Evolutionary conservation across 768 basidiomycete species (phyloP).

Genomic region (Termitomyces titanicus): DNA sequence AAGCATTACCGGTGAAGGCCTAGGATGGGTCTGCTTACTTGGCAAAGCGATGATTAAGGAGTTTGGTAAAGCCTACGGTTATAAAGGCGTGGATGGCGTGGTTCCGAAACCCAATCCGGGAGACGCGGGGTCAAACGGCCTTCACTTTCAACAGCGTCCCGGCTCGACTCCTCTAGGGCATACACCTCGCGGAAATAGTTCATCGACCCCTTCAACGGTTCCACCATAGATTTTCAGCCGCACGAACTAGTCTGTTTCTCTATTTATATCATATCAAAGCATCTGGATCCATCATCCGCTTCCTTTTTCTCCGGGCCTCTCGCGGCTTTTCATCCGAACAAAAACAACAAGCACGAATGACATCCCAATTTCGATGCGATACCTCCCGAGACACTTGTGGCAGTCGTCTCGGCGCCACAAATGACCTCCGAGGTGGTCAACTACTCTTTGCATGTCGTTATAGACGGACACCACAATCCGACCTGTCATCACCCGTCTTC

Average conservation of each 20-base stretch:
- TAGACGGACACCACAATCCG: constrained; percentile 15
- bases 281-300: constrained; percentile 1
- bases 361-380: background rate
- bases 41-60: constrained; percentile 85
- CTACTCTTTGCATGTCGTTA: constrained; percentile 15
- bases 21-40: constrained; percentile 86
- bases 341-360: constrained; percentile 1
- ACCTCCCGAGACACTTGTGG: background rate
- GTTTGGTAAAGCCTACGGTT: constrained; percentile 72
- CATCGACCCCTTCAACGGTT: constrained; percentile 2
- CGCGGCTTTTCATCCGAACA: background rate
- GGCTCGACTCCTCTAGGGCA: constrained; percentile 16
- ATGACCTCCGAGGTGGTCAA: background rate
- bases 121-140: constrained; percentile 14
- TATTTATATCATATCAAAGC: constrained; percentile 12
- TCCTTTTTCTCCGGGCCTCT: background rate
- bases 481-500: constrained; percentile 7
- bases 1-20: constrained; percentile 67
- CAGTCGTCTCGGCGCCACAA: background rate
- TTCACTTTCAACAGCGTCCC: constrained; percentile 14
- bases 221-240: constrained; percentile 3
- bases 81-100: constrained; percentile 68
- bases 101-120: constrained; percentile 60
- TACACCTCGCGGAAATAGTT: constrained; percentile 15
- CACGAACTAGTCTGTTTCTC: background rate